Base-by-base conservation (phyloP, 202 grass and related monocot genomes). In the Schoenoplectus triqueter region DNA sequence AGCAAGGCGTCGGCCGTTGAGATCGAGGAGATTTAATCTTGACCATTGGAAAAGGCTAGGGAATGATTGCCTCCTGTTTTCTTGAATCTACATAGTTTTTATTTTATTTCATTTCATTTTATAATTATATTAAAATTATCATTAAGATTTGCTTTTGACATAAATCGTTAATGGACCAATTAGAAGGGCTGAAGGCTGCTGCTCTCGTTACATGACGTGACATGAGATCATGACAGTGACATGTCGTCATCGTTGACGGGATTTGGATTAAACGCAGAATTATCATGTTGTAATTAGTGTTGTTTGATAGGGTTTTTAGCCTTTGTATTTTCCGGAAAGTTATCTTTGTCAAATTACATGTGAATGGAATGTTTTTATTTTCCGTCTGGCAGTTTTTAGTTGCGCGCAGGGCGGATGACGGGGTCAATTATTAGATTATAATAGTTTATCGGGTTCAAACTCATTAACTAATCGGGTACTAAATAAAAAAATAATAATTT, bases 31-130 rank as follows among this genome's bases (percentile, higher is more conserved):
- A 67, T 39, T 8, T 6, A 13, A 92, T 95, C 91, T 0, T 7
- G 69, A 20, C 87, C 90, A 77, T 91, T 17, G 73, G 88, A 89
- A 87, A 77, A 21, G 85, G 90, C 81, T 94, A 92, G 86, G 90
- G 89, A 88, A 92, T 82, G 92, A 94, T 41, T 92, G 86, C 81
- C 81, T 83, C 81, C 6, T 45, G 50, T 83, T 71, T 48, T 66
- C 42, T 67, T 39, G 61, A 51, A 51, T 66, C 80, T 11, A 67
- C 64, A 51, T 41, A 11, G 11, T 57, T n/a, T 31, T 31, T 31
- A 31, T 52, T 82, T 66, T 78, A 0, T 7, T 31, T 9, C 40
- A 52, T 82, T 82, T 82, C 1, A 0, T 68, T 19, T 8, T 82
- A 52, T 51, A 31, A 31, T 31, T 31, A 31, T 31, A 31, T 31